Evolutionary conservation across 352 stramenopile genomes (phyloP).

Genomic region (Phytophthora pseudosyringae): DNA sequence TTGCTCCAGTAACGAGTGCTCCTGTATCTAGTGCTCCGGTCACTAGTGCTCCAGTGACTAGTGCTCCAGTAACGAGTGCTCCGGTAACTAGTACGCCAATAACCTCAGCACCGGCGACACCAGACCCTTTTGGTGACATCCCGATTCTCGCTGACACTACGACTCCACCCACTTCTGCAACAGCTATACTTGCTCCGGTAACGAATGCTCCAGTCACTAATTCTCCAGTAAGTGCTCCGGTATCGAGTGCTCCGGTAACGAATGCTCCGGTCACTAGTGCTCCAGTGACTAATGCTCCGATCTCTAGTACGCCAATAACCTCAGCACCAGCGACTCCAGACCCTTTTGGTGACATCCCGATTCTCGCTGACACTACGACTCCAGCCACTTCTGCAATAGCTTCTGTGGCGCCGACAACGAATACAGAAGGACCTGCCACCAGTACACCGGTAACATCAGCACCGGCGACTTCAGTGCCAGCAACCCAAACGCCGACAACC

Average conservation of each 20-base stretch:
- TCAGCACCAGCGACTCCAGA: constrained; percentile 16
- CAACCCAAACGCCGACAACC: constrained; percentile 13
- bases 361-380: constrained; percentile 9
- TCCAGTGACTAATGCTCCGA: not conserved
- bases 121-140: too few relatives aligned
- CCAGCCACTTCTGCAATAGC: not conserved
- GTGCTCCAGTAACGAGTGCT: not conserved
- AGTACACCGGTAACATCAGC: not conserved
- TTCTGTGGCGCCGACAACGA: not conserved
- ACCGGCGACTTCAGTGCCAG: not conserved
- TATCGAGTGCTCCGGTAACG: not conserved
- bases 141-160: too few relatives aligned
- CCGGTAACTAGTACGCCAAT: too few relatives aligned
- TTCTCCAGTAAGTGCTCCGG: not conserved
- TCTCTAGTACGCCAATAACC: too few relatives aligned
- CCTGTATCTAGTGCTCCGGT: not conserved
- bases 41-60: not conserved
- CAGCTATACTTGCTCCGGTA: not conserved
- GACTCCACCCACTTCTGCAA: too few relatives aligned
- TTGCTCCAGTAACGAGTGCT: not conserved
- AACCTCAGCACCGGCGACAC: not conserved
- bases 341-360: constrained; percentile 16
- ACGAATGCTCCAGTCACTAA: not conserved
- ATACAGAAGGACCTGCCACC: not conserved
- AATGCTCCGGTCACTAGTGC: not conserved